These are phyloP conservation scores for Globisporangium perplexum DNA, from an alignment of 352 stramenopile genomes.

Conservation along the genomic window DNA sequence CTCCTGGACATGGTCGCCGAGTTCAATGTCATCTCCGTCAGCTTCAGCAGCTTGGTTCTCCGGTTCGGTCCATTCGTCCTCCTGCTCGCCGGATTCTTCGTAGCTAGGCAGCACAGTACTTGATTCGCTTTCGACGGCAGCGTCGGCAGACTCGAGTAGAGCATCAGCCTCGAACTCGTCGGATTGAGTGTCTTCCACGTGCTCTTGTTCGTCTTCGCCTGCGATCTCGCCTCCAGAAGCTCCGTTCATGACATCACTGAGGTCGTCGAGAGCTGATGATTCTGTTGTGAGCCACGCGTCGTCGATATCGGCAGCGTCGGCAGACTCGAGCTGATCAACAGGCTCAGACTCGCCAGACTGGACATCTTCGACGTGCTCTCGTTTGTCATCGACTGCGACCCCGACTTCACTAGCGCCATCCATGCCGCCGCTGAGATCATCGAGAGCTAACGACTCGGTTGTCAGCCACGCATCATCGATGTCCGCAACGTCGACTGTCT, in stretches of 20 bases:
- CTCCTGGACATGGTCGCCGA: neutral
- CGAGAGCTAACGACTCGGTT: neutral
- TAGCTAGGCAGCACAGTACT: neutral
- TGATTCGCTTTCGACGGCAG: neutral
- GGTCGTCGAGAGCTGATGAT: neutral
- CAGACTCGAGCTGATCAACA: neutral
- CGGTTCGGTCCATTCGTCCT: neutral
- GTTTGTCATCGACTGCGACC: neutral
- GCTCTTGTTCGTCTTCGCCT: neutral
- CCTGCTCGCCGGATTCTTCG: neutral
- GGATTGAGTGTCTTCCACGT: neutral
- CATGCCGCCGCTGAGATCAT: neutral
- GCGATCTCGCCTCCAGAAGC: neutral
- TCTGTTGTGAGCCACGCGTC: constrained; percentile 7
- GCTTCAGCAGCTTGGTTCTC: neutral
- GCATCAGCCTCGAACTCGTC: neutral
- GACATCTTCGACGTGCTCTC: no score
- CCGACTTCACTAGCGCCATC: neutral
- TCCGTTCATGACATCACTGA: neutral
- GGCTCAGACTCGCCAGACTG: neutral
- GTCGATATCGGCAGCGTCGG: neutral
- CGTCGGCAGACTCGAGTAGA: neutral
- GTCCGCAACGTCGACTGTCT: neutral
- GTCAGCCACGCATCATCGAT: constrained; percentile 10
- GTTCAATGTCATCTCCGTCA: constrained; percentile 3